These are phyloP conservation scores for Saccharomyces uvarum DNA, from an alignment of 1,139 yeast species.

Conservation along the genomic window DNA sequence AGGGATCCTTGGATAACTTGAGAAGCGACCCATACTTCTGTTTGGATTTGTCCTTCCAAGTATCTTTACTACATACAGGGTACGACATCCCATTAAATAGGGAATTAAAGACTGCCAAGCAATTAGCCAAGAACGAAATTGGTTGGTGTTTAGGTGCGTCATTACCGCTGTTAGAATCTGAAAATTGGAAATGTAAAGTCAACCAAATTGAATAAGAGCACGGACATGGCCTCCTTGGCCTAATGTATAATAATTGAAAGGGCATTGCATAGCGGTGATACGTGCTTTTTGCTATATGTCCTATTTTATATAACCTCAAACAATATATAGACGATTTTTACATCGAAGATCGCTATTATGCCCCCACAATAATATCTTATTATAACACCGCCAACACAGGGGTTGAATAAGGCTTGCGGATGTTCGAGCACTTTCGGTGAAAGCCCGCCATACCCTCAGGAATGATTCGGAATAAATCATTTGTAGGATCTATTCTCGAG, in stretches of 20 bases:
- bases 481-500: not conserved
- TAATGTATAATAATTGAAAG: not conserved
- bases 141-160: constrained; percentile 99
- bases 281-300: not conserved
- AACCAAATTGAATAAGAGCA: constrained; percentile 14
- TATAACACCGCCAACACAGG: not conserved
- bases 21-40: constrained; percentile 88
- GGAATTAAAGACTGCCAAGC: constrained; percentile 86
- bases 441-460: not conserved
- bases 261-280: not conserved
- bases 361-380: not conserved
- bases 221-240: not conserved
- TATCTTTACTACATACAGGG: constrained; percentile 84
- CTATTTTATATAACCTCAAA: not conserved
- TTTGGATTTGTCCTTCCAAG: constrained; percentile 81
- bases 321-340: not conserved
- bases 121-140: constrained; percentile 76
- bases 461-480: not conserved
- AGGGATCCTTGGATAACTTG: constrained; percentile 59
- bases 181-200: constrained; percentile 67
- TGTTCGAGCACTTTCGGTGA: not conserved
- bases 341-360: not conserved
- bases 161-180: constrained; percentile 67
- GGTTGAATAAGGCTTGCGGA: not conserved
- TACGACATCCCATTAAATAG: constrained; percentile 88